Percentiles rank a stretch among this genome's conserved stretches.
These are phyloP conservation scores for Thalassiosira exigua DNA, from an alignment of 352 stramenopile genomes.

Conservation along the genomic window DNA sequence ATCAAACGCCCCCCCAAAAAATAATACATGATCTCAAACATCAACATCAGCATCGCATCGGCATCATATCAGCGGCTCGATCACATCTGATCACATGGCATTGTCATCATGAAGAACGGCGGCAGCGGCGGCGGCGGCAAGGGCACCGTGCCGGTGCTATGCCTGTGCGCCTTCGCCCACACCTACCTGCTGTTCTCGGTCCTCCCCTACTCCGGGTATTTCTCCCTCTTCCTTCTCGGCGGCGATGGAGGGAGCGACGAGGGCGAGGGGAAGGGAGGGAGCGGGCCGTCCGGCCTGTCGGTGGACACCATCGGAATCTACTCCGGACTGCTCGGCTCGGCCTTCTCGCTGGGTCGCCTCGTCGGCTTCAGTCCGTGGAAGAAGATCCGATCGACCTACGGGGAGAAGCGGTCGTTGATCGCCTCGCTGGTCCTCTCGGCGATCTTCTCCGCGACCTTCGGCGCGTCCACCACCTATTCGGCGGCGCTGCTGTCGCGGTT, in stretches of 20 bases:
- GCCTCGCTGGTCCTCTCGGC: conserved; percentile 17
- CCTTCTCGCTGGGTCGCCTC: conserved; percentile 17
- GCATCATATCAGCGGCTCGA: too few species aligned
- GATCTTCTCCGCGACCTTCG: conserved; percentile 24
- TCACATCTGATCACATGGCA: too few species aligned
- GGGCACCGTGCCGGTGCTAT: conserved; percentile 2
- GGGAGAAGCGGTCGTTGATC: conserved; percentile 14
- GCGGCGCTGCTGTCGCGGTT: conserved; percentile 20
- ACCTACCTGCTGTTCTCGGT: conserved; percentile 31
- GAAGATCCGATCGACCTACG: not conserved
- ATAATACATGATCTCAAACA: too few species aligned
- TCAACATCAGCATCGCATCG: too few species aligned
- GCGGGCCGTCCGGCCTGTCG: not conserved
- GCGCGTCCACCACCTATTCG: conserved; percentile 9
- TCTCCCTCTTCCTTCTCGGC: conserved; percentile 14
- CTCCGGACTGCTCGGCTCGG: conserved; percentile 14
- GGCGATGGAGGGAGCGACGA: not conserved
- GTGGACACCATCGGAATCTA: conserved; percentile 22
- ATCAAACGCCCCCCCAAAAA: too few species aligned
- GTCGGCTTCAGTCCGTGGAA: conserved; percentile 29
- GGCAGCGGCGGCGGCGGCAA: not conserved
- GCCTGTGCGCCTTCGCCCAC: conserved; percentile 15
- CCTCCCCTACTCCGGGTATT: conserved; percentile 38
- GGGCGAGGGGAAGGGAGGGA: too few species aligned
- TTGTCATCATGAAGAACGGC: too few species aligned